phyloP scores from a whole-genome alignment of 1,139 yeast genomes.

The Geotrichum histeridarum region DNA sequence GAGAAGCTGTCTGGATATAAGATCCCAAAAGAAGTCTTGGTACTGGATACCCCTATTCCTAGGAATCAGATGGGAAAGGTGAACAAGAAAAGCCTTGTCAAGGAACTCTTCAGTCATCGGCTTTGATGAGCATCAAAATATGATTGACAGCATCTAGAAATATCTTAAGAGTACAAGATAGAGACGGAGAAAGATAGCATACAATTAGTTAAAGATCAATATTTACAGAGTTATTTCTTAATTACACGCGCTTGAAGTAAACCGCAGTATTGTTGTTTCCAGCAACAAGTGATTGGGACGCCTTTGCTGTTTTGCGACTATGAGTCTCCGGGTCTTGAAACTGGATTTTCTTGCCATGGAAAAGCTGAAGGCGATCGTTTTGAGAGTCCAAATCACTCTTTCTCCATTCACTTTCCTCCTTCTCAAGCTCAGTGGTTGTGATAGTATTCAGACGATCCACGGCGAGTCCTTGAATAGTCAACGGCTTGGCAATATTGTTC shows the following conservation, averaged over 20 bases:
- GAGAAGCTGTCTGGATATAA: conserved; percentile 32
- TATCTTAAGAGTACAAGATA: neutral
- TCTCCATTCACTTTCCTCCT: conserved; percentile 14
- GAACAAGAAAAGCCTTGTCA: conserved; percentile 34
- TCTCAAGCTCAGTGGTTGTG: conserved; percentile 19
- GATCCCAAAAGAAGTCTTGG: conserved; percentile 29
- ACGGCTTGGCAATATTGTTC: conserved; percentile 55
- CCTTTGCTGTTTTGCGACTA: conserved; percentile 26
- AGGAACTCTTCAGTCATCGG: conserved; percentile 20
- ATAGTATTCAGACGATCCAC: conserved; percentile 15
- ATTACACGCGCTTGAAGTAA: conserved; percentile 37
- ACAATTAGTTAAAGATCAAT: neutral
- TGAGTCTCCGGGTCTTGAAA: conserved; percentile 28
- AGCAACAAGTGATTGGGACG: conserved; percentile 57
- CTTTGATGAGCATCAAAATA: neutral
- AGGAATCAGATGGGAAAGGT: conserved; percentile 39
- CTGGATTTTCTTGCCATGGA: conserved; percentile 31
- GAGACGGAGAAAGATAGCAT: neutral
- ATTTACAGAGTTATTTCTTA: neutral
- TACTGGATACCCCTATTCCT: conserved; percentile 28
- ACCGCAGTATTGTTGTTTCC: conserved; percentile 62
- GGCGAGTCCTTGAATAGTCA: conserved; percentile 35
- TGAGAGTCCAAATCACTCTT: conserved; percentile 28
- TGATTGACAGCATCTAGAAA: too few species aligned
- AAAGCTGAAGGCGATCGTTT: conserved; percentile 48